Evolutionary conservation across 2,329 filamentous ascomycete genomes (phyloP).

Genomic region (Alternaria solani): DNA sequence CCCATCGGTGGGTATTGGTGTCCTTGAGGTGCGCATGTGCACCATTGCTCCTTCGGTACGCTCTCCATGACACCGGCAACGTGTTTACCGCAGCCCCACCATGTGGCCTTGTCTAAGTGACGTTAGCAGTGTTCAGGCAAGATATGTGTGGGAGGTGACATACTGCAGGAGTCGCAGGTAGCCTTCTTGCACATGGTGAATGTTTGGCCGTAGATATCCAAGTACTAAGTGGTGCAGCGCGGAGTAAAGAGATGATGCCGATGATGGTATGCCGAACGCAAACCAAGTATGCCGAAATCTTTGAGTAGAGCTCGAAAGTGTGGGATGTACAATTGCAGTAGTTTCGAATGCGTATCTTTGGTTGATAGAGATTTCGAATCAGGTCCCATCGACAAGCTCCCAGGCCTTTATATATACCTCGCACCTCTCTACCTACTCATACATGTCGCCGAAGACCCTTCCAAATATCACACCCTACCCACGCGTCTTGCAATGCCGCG

Average conservation of each 20-base stretch:
- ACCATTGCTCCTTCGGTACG: slow-evolving; percentile 67
- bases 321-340: neutral
- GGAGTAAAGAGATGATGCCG: neutral
- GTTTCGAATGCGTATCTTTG: neutral
- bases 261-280: neutral
- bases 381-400: neutral
- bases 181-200: slow-evolving; percentile 70
- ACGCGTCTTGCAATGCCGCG: neutral
- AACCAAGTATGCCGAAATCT: neutral
- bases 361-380: neutral
- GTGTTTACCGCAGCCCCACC: slow-evolving; percentile 72
- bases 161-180: slow-evolving; percentile 69
- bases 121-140: slow-evolving; percentile 10
- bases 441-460: neutral
- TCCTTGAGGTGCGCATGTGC: slow-evolving; percentile 70
- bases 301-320: neutral
- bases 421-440: neutral
- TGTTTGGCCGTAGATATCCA: neutral
- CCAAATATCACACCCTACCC: neutral
- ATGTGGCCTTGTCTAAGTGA: slow-evolving; percentile 63
- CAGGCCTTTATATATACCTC: slow-evolving; percentile 4
- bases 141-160: slow-evolving; percentile 37
- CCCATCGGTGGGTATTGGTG: slow-evolving; percentile 72
- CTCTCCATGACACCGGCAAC: slow-evolving; percentile 68
- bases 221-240: neutral